Conservation (phyloP, 257 asterid species). For the Lantana camara region DNA sequence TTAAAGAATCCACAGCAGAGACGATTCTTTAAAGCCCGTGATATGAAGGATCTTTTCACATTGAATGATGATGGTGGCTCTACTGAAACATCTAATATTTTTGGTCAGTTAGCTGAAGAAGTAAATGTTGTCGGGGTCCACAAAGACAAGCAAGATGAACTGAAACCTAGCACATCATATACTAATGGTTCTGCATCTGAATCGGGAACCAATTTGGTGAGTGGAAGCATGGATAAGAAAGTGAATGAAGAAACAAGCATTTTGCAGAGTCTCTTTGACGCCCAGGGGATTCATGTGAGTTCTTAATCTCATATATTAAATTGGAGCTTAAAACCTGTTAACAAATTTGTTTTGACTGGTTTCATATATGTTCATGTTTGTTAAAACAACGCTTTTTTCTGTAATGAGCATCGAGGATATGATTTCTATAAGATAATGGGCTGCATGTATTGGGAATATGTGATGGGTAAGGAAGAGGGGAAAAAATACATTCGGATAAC, state of each 20-base stretch:
- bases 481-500: neutral
- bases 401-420: neutral
- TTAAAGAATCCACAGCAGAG: slow-evolving; percentile 95
- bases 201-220: slow-evolving; percentile 34
- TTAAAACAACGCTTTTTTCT: slow-evolving; percentile 3
- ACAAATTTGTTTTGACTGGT: slow-evolving; percentile 5
- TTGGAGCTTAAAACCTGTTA: slow-evolving; percentile 5
- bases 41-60: slow-evolving; percentile 93
- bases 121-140: slow-evolving; percentile 65
- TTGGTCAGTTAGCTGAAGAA: slow-evolving; percentile 73
- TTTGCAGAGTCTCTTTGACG: slow-evolving; percentile 77
- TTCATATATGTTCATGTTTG: slow-evolving; percentile 11
- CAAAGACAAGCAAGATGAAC: slow-evolving; percentile 39
- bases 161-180: slow-evolving; percentile 26
- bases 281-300: slow-evolving; percentile 93
- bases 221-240: slow-evolving; percentile 41
- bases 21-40: slow-evolving; percentile 95
- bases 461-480: neutral
- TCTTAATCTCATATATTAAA: slow-evolving; percentile 10
- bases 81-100: slow-evolving; percentile 88
- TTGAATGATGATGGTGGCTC: slow-evolving; percentile 77
- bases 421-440: neutral
- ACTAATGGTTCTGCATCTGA: slow-evolving; percentile 37
- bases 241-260: slow-evolving; percentile 75
- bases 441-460: neutral